A percentile compares a stretch with the other conserved stretches of the same genome.
Evolutionary conservation across 202 grass and related monocot species (phyloP).

Genomic region (Bolboschoenoplectus hybrid): DNA sequence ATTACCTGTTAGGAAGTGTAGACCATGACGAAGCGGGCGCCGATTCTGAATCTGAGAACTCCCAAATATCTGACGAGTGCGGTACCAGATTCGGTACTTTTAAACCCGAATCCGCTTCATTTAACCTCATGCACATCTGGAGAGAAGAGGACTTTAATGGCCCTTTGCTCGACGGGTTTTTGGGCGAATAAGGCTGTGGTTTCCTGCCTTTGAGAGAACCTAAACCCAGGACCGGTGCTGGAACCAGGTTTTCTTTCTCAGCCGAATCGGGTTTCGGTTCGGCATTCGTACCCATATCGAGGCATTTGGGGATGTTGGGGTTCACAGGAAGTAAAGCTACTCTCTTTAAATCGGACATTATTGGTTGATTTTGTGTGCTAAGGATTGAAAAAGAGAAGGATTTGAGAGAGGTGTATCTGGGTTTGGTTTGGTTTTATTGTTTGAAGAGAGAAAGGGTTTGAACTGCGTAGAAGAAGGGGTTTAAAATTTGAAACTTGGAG

Average conservation of each 20-base stretch:
- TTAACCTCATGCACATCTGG: constrained; percentile 69
- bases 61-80: constrained; percentile 80
- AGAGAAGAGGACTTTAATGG: constrained; percentile 65
- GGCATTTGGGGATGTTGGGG: constrained; percentile 37
- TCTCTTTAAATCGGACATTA: constrained; percentile 59
- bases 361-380: neutral
- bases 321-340: constrained; percentile 51
- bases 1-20: constrained; percentile 79
- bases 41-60: constrained; percentile 89
- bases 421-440: neutral
- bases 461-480: neutral
- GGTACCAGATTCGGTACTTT: constrained; percentile 35
- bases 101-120: constrained; percentile 55
- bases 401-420: neutral
- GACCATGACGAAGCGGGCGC: constrained; percentile 92
- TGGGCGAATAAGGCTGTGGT: constrained; percentile 9
- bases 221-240: neutral
- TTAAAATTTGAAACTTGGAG: constrained; percentile 42
- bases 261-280: constrained; percentile 18
- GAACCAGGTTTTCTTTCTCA: constrained; percentile 72
- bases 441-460: neutral
- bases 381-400: neutral
- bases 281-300: constrained; percentile 10
- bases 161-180: constrained; percentile 12
- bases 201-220: constrained; percentile 33